Percentiles rank a stretch among this genome's conserved stretches.
phyloP scores from a whole-genome alignment of 148 eudicot species.

The Rhododendron molle region DNA sequence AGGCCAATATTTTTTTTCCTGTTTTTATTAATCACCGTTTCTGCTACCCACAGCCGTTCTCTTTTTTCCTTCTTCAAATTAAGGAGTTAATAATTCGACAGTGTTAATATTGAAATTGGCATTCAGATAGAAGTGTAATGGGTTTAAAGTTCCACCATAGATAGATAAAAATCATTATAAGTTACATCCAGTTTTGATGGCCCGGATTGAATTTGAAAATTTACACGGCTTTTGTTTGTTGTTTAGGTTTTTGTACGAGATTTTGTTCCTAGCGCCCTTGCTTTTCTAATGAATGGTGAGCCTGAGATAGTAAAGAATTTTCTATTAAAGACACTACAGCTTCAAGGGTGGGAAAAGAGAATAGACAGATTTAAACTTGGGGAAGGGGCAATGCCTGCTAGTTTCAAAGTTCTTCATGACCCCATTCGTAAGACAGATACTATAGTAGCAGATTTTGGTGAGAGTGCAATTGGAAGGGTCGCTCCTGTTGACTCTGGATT shows the following conservation, averaged over 20 bases:
- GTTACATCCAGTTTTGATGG: not conserved
- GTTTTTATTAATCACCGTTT: not conserved
- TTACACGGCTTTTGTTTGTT: not conserved
- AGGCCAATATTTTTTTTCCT: not conserved
- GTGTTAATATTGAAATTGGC: not conserved
- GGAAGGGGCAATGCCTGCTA: constrained; percentile 99
- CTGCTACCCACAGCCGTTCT: not conserved
- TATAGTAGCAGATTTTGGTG: constrained; percentile 91
- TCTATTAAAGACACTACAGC: constrained; percentile 83
- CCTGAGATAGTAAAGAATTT: constrained; percentile 96
- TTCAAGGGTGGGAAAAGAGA: constrained; percentile 98
- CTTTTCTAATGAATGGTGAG: constrained; percentile 97
- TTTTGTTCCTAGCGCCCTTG: constrained; percentile 97
- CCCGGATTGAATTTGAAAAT: not conserved
- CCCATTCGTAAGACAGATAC: constrained; percentile 86
- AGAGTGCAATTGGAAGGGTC: constrained; percentile 98
- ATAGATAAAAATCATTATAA: not conserved
- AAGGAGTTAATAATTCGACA: not conserved
- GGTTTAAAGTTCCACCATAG: not conserved
- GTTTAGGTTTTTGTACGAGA: constrained; percentile 92
- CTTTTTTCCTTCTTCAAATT: not conserved
- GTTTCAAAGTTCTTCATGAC: constrained; percentile 96
- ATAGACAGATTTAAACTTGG: constrained; percentile 95
- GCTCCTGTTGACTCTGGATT: constrained; percentile 99
- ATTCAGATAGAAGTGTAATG: not conserved